A percentile compares a stretch with the other conserved stretches of the same genome.
Evolutionary conservation across 192 early-diverging fungal species (phyloP).

Genomic region (Gonapodya prolifera): DNA sequence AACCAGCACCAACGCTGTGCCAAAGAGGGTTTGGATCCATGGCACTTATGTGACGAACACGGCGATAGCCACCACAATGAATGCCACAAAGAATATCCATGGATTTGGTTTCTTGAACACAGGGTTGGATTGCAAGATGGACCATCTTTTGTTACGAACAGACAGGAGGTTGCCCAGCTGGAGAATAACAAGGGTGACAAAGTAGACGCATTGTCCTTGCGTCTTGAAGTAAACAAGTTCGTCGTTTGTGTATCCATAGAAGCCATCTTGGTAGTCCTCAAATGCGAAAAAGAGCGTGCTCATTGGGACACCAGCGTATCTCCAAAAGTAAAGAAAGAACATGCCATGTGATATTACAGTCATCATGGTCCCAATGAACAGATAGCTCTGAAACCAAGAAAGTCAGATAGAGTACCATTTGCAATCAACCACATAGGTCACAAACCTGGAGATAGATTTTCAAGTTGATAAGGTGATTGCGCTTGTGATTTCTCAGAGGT

Average conservation of each 20-base stretch:
- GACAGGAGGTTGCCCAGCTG: constrained; percentile 49
- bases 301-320: constrained; percentile 34
- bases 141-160: constrained; percentile 36
- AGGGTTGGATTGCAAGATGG: constrained; percentile 47
- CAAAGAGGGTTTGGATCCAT: constrained; percentile 40
- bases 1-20: constrained; percentile 38
- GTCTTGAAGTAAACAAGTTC: constrained; percentile 30
- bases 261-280: constrained; percentile 39
- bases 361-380: constrained; percentile 63
- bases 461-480: constrained; percentile 48
- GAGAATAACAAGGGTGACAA: constrained; percentile 37
- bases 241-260: constrained; percentile 25
- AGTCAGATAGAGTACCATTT: constrained; percentile 11
- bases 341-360: constrained; percentile 5
- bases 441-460: constrained; percentile 1
- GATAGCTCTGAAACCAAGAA: constrained; percentile 63
- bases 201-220: constrained; percentile 30
- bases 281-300: constrained; percentile 42
- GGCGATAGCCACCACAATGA: constrained; percentile 28
- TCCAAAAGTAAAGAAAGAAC: neutral
- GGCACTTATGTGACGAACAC: constrained; percentile 38
- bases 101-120: constrained; percentile 35
- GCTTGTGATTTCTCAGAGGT: constrained; percentile 53
- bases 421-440: neutral
- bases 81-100: constrained; percentile 37